Evolutionary conservation across 768 basidiomycete species (phyloP), one percentile per base, ranked within the genome.

Genomic region (Mycena vulgaris): DNA sequence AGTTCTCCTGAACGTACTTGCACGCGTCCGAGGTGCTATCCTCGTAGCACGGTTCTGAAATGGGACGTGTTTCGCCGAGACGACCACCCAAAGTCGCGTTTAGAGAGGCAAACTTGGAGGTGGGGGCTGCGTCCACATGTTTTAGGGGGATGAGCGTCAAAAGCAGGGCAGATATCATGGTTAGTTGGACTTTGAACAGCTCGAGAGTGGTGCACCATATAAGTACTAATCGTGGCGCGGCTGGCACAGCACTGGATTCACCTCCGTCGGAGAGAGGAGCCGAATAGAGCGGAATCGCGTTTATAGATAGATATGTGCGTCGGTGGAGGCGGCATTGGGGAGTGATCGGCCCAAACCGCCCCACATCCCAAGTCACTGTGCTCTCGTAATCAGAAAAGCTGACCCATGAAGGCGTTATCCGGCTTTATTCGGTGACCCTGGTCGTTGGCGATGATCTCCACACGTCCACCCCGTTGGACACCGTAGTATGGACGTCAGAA

Each of bases 341-440:
- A 39, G 39, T 39, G 39, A 39, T 39, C 39, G 39, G 39, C 39
- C 39, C 39, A 16, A n/a, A n/a, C n/a, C n/a, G n/a, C n/a, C n/a
- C n/a, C n/a, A n/a, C n/a, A n/a, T n/a, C n/a, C n/a, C n/a, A n/a
- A n/a, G n/a, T n/a, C n/a, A n/a, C n/a, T n/a, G n/a, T n/a, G n/a
- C n/a, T n/a, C n/a, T 95, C 93, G 0, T 95, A 93, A 9, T 93
- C 92, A 62, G 88, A 88, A 80, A 95, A 95, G 76, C 87, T 83
- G 71, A 94, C 93, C 93, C 93, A 95, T 74, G 94, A 95, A 37
- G 94, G 94, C 35, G 94, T 95, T 84, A 95, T 95, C 80, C 94
- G n/a, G n/a, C n/a, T n/a, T n/a, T n/a, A n/a, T n/a, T n/a, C n/a
- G 93, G 81, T 94, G 91, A 80, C 93, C 93, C 78, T 94, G 93